Conservation (phyloP, 768 basidiomycete genomes). For the Mycena floridula region DNA sequence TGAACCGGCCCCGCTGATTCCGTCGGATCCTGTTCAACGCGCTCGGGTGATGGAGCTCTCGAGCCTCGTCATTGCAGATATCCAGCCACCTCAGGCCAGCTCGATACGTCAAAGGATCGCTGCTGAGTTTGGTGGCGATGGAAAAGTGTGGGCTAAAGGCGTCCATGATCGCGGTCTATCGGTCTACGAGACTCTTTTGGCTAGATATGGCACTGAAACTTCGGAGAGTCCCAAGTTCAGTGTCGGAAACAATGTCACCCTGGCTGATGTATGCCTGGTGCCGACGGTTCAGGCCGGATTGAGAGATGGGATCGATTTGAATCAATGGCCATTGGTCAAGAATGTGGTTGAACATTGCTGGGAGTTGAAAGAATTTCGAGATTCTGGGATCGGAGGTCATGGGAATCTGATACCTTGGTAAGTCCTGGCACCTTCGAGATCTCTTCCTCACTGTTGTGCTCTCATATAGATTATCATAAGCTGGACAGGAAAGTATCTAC, state of each 20-base stretch:
- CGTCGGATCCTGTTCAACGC: not conserved
- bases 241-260: not conserved
- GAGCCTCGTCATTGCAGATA: not conserved
- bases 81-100: not conserved
- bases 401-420: too few species aligned
- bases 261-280: not conserved
- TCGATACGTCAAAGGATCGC: not conserved
- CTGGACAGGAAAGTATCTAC: too few species aligned
- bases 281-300: not conserved
- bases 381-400: not conserved
- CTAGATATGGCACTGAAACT: not conserved
- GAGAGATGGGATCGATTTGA: not conserved
- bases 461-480: too few species aligned
- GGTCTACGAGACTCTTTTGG: not conserved
- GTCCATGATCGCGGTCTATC: not conserved
- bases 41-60: not conserved
- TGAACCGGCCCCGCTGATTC: not conserved
- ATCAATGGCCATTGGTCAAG: not conserved
- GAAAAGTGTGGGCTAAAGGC: not conserved
- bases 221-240: not conserved
- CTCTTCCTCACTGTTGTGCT: too few species aligned
- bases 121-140: not conserved
- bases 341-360: not conserved
- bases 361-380: not conserved
- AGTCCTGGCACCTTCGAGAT: too few species aligned